phyloP scores from a whole-genome alignment of 164 flowering plant genomes.

The Platanus orientalis region DNA sequence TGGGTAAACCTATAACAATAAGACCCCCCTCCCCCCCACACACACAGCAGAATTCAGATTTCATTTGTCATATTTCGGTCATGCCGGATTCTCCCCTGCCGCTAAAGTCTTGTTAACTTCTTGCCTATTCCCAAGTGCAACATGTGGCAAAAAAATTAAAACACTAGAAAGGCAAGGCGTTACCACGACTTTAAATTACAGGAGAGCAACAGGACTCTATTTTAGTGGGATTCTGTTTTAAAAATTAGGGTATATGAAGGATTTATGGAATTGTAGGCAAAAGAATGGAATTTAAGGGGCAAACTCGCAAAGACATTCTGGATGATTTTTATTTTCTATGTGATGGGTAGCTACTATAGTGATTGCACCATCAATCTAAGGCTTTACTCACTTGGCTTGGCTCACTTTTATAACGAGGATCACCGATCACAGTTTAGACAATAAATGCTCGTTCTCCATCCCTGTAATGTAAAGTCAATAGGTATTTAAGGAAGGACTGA shows the following conservation, averaged over 20 bases:
- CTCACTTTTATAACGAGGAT: neutral
- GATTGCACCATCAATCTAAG: neutral
- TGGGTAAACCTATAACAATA: too few species aligned
- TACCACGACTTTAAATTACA: too few species aligned
- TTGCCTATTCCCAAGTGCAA: too few species aligned
- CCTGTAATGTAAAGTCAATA: neutral
- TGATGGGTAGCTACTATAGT: neutral
- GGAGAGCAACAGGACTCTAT: neutral
- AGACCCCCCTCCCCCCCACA: too few species aligned
- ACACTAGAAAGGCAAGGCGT: too few species aligned
- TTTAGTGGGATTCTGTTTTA: too few species aligned
- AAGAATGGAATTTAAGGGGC: neutral
- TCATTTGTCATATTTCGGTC: too few species aligned
- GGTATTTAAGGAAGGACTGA: neutral
- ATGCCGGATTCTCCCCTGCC: too few species aligned
- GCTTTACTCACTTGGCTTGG: neutral
- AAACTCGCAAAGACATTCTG: neutral
- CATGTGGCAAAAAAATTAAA: too few species aligned
- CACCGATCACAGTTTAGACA: neutral
- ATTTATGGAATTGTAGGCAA: neutral
- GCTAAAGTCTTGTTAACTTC: too few species aligned
- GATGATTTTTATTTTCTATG: neutral
- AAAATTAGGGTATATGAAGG: too few species aligned
- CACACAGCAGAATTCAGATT: too few species aligned
- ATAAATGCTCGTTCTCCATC: neutral